Conservation (phyloP, 169 alveolate species). For the Plasmodium knowlesi region DNA sequence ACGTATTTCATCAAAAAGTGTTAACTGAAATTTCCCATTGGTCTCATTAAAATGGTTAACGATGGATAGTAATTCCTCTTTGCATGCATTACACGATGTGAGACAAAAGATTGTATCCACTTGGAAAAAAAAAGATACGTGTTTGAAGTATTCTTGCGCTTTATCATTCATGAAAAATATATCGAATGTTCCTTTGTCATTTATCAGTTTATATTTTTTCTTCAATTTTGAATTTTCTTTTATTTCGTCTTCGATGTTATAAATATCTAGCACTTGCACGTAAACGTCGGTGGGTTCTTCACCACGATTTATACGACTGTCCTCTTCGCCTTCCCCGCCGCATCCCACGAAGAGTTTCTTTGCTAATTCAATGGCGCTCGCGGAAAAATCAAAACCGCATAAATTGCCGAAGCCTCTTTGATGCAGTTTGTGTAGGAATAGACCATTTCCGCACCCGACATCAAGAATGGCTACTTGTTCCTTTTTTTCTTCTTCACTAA, state of each 20-base stretch:
- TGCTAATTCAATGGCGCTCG: conserved; percentile 79
- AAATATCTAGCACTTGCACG: conserved; percentile 73
- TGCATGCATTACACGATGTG: conserved; percentile 80
- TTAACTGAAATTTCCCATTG: background rate
- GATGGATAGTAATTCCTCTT: conserved; percentile 75
- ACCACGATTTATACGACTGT: background rate
- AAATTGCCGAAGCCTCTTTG: conserved; percentile 64
- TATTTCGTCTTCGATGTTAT: conserved; percentile 25
- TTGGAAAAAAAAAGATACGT: conserved; percentile 70
- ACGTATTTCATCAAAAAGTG: conserved; percentile 43
- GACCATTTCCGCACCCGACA: conserved; percentile 83
- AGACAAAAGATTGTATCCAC: conserved; percentile 69
- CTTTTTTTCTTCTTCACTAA: conserved; percentile 8
- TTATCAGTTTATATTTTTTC: conserved; percentile 71
- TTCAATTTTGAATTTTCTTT: conserved; percentile 1
- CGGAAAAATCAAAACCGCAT: conserved; percentile 81
- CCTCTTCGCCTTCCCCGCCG: background rate
- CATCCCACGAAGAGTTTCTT: conserved; percentile 23
- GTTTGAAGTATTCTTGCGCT: conserved; percentile 53
- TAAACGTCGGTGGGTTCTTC: conserved; percentile 21
- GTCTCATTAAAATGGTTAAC: conserved; percentile 31
- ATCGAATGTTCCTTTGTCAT: conserved; percentile 83
- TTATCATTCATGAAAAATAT: conserved; percentile 80
- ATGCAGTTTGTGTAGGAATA: conserved; percentile 74
- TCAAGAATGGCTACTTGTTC: conserved; percentile 72